phyloP scores from a whole-genome alignment of 2,329 filamentous ascomycete genomes.

The Cladorrhinum sp. region DNA sequence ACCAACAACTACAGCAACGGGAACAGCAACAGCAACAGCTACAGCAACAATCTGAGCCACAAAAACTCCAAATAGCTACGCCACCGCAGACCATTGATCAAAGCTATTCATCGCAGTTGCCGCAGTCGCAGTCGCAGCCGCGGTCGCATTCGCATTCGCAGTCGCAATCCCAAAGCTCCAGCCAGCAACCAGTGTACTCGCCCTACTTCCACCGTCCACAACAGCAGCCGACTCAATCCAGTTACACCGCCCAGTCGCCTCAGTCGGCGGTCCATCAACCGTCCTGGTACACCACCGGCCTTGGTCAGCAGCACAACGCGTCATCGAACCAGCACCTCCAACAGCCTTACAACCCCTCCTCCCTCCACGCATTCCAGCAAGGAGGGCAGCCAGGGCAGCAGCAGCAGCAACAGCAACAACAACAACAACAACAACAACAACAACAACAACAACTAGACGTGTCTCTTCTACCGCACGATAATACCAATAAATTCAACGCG shows the following conservation, averaged over 20 bases:
- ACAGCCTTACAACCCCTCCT: background rate
- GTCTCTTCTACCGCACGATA: background rate
- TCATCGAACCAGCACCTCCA: background rate
- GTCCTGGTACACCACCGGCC: constrained; percentile 1
- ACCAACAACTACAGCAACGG: constrained; percentile 22
- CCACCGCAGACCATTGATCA: constrained; percentile 5
- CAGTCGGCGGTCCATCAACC: constrained; percentile 7
- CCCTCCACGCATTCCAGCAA: constrained; percentile 25
- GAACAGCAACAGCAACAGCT: too few relatives aligned
- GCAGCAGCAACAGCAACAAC: too few relatives aligned
- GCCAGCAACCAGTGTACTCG: background rate
- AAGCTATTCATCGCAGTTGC: background rate
- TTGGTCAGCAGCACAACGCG: background rate
- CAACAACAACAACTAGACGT: constrained; percentile 9
- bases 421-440: constrained; percentile 8
- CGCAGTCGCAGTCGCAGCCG: constrained; percentile 18
- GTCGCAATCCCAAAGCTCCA: constrained; percentile 17
- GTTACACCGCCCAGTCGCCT: constrained; percentile 6
- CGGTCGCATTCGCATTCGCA: constrained; percentile 22
- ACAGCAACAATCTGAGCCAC: constrained; percentile 14
- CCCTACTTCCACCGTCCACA: background rate
- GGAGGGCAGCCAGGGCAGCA: background rate
- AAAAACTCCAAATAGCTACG: constrained; percentile 2
- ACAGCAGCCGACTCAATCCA: background rate
- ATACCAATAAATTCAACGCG: constrained; percentile 7